Conservation (phyloP, 2,329 filamentous ascomycete species). For the Bertia moriformis region DNA sequence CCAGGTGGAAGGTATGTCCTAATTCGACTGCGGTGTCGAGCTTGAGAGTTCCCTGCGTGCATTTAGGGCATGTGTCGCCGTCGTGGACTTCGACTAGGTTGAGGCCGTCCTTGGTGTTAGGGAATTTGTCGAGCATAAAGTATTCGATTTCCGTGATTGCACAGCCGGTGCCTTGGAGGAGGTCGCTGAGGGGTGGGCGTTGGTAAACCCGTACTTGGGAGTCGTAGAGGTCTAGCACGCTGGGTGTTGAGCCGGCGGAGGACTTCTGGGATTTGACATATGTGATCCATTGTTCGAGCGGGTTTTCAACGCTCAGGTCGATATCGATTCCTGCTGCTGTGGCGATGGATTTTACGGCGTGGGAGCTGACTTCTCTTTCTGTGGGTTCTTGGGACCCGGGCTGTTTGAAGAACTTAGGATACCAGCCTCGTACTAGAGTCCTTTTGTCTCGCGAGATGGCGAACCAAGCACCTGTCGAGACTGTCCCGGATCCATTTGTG, state of each 20-base stretch:
- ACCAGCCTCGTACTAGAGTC: slow-evolving; percentile 58
- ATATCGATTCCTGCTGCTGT: slow-evolving; percentile 34
- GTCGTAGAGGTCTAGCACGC: slow-evolving; percentile 23
- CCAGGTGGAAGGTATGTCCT: slow-evolving; percentile 88
- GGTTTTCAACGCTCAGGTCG: slow-evolving; percentile 55
- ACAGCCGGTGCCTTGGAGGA: slow-evolving; percentile 13
- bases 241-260: slow-evolving; percentile 6
- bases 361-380: slow-evolving; percentile 25
- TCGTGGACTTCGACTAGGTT: slow-evolving; percentile 51
- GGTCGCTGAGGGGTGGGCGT: slow-evolving; percentile 18
- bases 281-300: slow-evolving; percentile 34
- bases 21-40: slow-evolving; percentile 70
- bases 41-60: slow-evolving; percentile 43
- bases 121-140: slow-evolving; percentile 13
- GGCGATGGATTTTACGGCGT: slow-evolving; percentile 50
- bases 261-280: slow-evolving; percentile 12
- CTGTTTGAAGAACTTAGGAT: slow-evolving; percentile 22
- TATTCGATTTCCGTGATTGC: slow-evolving; percentile 4
- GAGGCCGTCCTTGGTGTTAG: slow-evolving; percentile 24
- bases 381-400: slow-evolving; percentile 7
- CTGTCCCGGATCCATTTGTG: neutral
- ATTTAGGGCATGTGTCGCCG: slow-evolving; percentile 63
- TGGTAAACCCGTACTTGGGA: slow-evolving; percentile 20
- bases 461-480: neutral
- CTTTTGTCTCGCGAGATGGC: slow-evolving; percentile 49